Conservation (phyloP, 75 land plant genomes). For the Azolla pinnata region DNA sequence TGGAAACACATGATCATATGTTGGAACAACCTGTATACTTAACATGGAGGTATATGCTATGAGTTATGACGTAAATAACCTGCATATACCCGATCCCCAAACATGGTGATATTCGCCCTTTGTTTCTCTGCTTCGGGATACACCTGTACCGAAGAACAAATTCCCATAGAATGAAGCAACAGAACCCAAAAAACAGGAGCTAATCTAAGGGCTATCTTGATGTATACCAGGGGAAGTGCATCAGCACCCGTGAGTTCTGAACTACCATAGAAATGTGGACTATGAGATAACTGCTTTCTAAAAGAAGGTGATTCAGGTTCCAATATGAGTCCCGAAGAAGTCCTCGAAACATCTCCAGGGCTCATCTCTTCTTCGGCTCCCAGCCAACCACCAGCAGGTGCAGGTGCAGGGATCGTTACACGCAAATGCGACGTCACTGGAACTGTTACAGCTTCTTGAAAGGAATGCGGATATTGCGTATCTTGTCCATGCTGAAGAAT, state of each 20-base stretch:
- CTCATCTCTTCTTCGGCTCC: conserved; percentile 42
- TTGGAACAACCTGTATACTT: too few relatives aligned
- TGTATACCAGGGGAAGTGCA: too few relatives aligned
- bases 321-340: conserved; percentile 19
- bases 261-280: conserved; percentile 18
- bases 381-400: conserved; percentile 37
- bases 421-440: conserved; percentile 14
- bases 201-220: too few relatives aligned
- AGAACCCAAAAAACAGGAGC: too few relatives aligned
- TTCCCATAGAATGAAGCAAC: too few relatives aligned
- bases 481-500: conserved; percentile 49
- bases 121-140: too few relatives aligned
- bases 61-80: too few relatives aligned
- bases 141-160: too few relatives aligned
- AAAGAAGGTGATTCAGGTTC: conserved; percentile 32
- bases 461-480: not conserved
- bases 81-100: too few relatives aligned
- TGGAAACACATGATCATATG: too few relatives aligned
- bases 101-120: too few relatives aligned
- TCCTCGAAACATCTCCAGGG: conserved; percentile 25
- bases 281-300: conserved; percentile 28
- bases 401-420: conserved; percentile 14
- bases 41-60: too few relatives aligned
- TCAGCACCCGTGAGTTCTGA: conserved; percentile 9
- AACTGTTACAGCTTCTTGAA: conserved; percentile 7